phyloP scores from a whole-genome alignment of 2,329 filamentous ascomycete genomes.

The Sporothrix phasma region DNA sequence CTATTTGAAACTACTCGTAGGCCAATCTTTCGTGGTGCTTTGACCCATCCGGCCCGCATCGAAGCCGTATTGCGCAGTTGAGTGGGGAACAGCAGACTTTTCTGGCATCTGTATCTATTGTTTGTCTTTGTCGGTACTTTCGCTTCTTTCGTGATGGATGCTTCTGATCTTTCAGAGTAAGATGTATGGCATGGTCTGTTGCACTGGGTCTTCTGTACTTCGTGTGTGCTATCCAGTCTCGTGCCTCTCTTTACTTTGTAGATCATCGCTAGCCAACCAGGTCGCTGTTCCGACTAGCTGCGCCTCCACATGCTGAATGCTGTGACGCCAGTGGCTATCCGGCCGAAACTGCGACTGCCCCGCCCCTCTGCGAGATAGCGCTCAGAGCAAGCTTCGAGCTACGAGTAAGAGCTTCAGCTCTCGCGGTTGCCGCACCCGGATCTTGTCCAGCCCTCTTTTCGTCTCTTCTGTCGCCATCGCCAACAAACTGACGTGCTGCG shows the following conservation, averaged over 20 bases:
- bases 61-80: no score
- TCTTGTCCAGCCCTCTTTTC: background rate
- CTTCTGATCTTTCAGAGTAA: no score
- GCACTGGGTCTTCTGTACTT: background rate
- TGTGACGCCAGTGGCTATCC: background rate
- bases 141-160: no score
- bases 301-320: background rate
- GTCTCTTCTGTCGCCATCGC: constrained; percentile 5
- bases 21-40: no score
- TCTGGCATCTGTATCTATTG: no score
- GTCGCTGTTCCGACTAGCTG: background rate
- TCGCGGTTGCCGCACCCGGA: background rate
- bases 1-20: no score
- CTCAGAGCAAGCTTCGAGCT: background rate
- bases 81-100: no score
- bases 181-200: background rate
- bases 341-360: background rate
- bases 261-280: background rate
- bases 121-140: no score
- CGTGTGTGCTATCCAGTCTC: background rate
- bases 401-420: background rate
- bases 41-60: no score
- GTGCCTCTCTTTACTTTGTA: background rate
- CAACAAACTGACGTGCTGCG: constrained; percentile 1
- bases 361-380: background rate